A percentile compares a stretch with the other conserved stretches of the same genome.
These are phyloP conservation scores for Yarrowia phangngaensis DNA, from an alignment of 805 yeast genomes.

Conservation along the genomic window DNA sequence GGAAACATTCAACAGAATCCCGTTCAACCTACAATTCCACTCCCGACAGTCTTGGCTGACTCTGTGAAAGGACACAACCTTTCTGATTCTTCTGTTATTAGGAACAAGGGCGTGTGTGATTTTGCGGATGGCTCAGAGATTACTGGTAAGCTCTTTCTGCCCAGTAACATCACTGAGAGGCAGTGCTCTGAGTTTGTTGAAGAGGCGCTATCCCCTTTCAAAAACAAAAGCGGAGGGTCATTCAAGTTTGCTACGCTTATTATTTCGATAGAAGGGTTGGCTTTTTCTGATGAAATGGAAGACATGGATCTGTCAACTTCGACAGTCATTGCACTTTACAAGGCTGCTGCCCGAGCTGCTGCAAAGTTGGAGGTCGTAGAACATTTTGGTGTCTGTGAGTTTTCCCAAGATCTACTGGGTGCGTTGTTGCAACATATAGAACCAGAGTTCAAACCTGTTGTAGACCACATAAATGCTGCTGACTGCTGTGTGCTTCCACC, in stretches of 20 bases:
- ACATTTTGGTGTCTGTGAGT: conserved; percentile 36
- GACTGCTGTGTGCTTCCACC: conserved; percentile 42
- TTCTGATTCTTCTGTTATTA: conserved; percentile 15
- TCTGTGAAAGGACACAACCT: conserved; percentile 14
- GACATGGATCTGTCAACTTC: conserved; percentile 29
- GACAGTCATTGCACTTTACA: conserved; percentile 32
- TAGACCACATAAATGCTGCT: conserved; percentile 38
- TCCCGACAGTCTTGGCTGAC: conserved; percentile 17
- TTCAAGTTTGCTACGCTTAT: conserved; percentile 27
- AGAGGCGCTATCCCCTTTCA: conserved; percentile 27
- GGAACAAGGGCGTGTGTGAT: conserved; percentile 8
- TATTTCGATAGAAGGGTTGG: conserved; percentile 36
- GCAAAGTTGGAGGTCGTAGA: conserved; percentile 25
- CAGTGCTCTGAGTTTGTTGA: conserved; percentile 12
- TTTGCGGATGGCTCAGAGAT: conserved; percentile 23
- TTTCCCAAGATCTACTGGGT: conserved; percentile 32
- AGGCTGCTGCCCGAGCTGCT: conserved; percentile 28
- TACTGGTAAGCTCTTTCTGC: conserved; percentile 32
- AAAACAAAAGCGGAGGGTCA: conserved; percentile 23
- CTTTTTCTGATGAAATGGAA: conserved; percentile 35
- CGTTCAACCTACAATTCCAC: conserved; percentile 19
- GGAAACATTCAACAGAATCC: conserved; percentile 26
- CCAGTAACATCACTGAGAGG: conserved; percentile 21
- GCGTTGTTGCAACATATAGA: conserved; percentile 30
- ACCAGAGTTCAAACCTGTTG: conserved; percentile 28